A percentile compares a stretch with the other conserved stretches of the same genome.
phyloP scores from a whole-genome alignment of 495 filamentous ascomycete genomes.

The Penicillium cataractarum region DNA sequence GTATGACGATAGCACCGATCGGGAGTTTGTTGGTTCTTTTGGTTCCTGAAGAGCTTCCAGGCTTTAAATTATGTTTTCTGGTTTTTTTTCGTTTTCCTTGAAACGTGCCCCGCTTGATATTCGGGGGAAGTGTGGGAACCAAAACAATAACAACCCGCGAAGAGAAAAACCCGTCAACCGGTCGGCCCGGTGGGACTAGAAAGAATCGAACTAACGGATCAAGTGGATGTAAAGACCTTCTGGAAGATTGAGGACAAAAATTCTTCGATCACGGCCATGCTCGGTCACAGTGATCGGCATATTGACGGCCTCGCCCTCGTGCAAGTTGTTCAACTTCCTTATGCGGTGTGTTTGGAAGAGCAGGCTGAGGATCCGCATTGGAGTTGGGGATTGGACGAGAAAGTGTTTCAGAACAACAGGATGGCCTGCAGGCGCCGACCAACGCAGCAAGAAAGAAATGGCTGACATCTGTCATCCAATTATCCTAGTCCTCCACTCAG shows the following conservation, averaged over 20 bases:
- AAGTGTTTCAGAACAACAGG: slow-evolving; percentile 21
- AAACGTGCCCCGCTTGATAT: neutral
- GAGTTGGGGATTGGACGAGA: slow-evolving; percentile 13
- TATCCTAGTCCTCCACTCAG: neutral
- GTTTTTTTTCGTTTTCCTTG: neutral
- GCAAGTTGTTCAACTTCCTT: neutral
- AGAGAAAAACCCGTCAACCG: neutral
- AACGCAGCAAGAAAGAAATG: neutral
- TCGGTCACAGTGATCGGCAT: neutral
- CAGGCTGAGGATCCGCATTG: neutral
- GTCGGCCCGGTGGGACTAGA: neutral
- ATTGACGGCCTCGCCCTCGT: neutral
- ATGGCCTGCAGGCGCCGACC: slow-evolving; percentile 1
- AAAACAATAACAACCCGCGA: neutral
- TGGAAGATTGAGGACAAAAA: slow-evolving; percentile 9
- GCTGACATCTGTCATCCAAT: neutral
- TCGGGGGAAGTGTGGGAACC: neutral
- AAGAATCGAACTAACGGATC: slow-evolving; percentile 20
- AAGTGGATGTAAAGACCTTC: slow-evolving; percentile 24
- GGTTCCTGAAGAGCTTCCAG: neutral
- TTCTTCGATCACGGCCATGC: neutral
- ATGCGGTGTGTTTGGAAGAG: slow-evolving; percentile 13
- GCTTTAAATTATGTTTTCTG: slow-evolving; percentile 1
- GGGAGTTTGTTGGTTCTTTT: slow-evolving; percentile 5
- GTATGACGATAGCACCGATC: slow-evolving; percentile 23